These are phyloP conservation scores for Tetracladium marchalianum DNA, from an alignment of 495 filamentous ascomycete genomes.

Conservation along the genomic window DNA sequence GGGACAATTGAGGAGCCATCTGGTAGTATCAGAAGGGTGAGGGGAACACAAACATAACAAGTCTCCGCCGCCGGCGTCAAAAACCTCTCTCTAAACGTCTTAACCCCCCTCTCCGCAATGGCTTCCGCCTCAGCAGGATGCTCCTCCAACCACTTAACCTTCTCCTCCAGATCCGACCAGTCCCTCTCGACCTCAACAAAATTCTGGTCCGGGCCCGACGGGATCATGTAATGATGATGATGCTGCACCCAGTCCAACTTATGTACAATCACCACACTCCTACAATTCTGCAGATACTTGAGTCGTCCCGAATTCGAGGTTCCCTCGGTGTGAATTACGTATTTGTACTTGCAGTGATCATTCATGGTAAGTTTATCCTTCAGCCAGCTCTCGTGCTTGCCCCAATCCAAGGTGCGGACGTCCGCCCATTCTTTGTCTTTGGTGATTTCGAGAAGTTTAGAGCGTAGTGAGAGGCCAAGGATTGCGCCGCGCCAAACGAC, in stretches of 20 bases:
- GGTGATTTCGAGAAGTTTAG: constrained; percentile 23
- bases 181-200: constrained; percentile 46
- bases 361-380: constrained; percentile 21
- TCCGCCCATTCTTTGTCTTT: constrained; percentile 7
- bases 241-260: constrained; percentile 32
- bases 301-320: constrained; percentile 31
- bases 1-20: too few relatives aligned
- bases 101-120: constrained; percentile 45
- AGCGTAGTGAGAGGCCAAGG: background rate
- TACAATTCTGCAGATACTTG: constrained; percentile 52
- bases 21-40: too few relatives aligned
- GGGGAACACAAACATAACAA: constrained; percentile 36
- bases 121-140: constrained; percentile 38
- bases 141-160: constrained; percentile 39
- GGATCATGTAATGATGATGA: constrained; percentile 29
- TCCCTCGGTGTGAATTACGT: constrained; percentile 48
- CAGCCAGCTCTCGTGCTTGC: background rate
- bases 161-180: constrained; percentile 42
- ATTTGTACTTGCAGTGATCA: constrained; percentile 53
- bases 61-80: constrained; percentile 50
- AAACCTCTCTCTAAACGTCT: constrained; percentile 47
- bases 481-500: constrained; percentile 47
- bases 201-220: constrained; percentile 46
- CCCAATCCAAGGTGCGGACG: constrained; percentile 7
- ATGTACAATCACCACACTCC: constrained; percentile 43